Evolutionary conservation across 139 green algal genomes (phyloP), one percentile per base, ranked within the genome.

Genomic region (Nannochloris sp.): DNA sequence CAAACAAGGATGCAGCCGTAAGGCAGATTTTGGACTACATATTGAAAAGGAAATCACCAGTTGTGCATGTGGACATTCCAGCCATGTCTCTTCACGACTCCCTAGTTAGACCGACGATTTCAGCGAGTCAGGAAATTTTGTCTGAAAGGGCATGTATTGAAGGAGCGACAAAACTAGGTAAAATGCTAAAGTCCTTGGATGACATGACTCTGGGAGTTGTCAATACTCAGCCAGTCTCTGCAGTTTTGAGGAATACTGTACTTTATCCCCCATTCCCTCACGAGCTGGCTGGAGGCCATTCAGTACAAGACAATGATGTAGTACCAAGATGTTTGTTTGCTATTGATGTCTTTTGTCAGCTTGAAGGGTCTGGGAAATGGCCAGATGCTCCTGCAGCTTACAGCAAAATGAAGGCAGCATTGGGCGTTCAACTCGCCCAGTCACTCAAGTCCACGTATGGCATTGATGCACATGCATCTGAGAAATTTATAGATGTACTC

Each of bases 311-410:
- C 13, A 16, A 17, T 28, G 60, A 44, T 45, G 13, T 61, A 23
- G 9, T 61, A 23, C 63, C 82, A 0, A 75, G 87, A 37, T 89
- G 82, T 56, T 43, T 94, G 68, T 66, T 84, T 16, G 67, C 85
- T 0, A 26, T 88, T 9, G 82, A 89, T 51, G 45, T 92, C 56
- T 62, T 90, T 43, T 84, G 87, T 62, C 82, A 87, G 57, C 65
- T 94, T 55, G 87, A 94, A 63, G 79, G 80, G 49, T 88, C 84
- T 62, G 81, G 82, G 44, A 69, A 64, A 29, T 91, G 84, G 87
- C 82, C 85, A 9, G 77, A 82, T 33, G 61, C 80, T 30, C 62
- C 69, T 2, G 58, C 48, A 29, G 83, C 87, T 5, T 92, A 82
- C 36, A 13, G 6, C 8, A 90, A 89, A 72, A 86, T 79, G 46